These are phyloP conservation scores for Elongisporangium senticosum DNA, from an alignment of 352 stramenopile genomes.

Conservation along the genomic window DNA sequence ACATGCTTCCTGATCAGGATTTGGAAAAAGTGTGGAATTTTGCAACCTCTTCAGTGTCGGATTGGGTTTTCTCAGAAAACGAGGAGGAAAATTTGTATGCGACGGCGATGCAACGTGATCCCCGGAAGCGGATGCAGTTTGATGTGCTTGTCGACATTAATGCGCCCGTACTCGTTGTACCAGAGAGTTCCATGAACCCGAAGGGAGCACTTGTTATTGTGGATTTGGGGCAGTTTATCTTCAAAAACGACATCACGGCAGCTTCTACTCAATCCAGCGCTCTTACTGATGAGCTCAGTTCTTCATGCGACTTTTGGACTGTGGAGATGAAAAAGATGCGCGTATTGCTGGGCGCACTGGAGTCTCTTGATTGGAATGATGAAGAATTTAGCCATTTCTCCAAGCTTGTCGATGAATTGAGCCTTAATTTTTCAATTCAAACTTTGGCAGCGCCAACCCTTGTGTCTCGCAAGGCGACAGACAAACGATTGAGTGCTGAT, in stretches of 20 bases:
- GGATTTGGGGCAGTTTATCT: constrained; percentile 63
- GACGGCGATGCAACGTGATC: constrained; percentile 18
- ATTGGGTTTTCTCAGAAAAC: constrained; percentile 77
- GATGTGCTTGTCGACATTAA: constrained; percentile 73
- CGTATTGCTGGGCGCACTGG: constrained; percentile 40
- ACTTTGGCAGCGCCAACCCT: constrained; percentile 9
- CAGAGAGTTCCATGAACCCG: constrained; percentile 36
- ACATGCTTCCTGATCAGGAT: constrained; percentile 57
- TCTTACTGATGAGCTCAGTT: neutral
- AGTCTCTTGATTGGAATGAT: constrained; percentile 34
- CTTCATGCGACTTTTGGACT: constrained; percentile 24
- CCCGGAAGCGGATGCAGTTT: constrained; percentile 20
- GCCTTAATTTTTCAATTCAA: constrained; percentile 44
- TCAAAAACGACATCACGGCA: constrained; percentile 34
- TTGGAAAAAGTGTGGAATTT: constrained; percentile 77
- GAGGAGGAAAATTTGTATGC: constrained; percentile 31
- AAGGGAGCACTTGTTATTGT: constrained; percentile 47
- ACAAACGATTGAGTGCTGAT: neutral
- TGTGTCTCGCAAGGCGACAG: neutral
- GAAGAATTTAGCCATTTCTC: constrained; percentile 28
- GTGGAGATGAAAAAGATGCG: constrained; percentile 58
- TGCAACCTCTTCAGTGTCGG: constrained; percentile 71
- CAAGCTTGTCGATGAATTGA: constrained; percentile 60
- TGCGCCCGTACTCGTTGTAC: constrained; percentile 64
- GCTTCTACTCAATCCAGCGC: neutral